Percentiles rank a stretch among this genome's conserved stretches.
These are phyloP conservation scores for Albifimbria verrucaria DNA, from an alignment of 2,329 filamentous ascomycete species.

Conservation along the genomic window DNA sequence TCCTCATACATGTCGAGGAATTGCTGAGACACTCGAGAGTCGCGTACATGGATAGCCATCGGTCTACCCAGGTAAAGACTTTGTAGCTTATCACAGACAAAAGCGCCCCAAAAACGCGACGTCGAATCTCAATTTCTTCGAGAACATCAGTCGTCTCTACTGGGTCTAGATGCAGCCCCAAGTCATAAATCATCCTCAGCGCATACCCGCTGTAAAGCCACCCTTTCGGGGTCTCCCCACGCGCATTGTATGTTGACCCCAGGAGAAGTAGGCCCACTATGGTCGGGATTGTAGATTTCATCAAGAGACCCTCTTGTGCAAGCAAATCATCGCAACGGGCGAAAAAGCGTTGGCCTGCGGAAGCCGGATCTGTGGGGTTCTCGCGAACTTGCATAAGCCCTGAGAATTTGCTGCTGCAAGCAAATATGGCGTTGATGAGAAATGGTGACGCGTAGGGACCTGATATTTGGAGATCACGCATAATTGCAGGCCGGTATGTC, in stretches of 20 bases:
- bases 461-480: constrained; percentile 28
- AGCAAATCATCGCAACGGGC: constrained; percentile 20
- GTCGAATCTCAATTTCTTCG: constrained; percentile 24
- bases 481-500: constrained; percentile 34
- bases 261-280: constrained; percentile 21
- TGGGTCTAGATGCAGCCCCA: constrained; percentile 33
- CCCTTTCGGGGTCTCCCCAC: constrained; percentile 24
- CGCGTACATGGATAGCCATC: constrained; percentile 15
- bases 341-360: constrained; percentile 19
- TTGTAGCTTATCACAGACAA: constrained; percentile 26
- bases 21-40: constrained; percentile 16
- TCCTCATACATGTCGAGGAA: constrained; percentile 22
- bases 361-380: constrained; percentile 12
- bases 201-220: constrained; percentile 39
- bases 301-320: constrained; percentile 10
- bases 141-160: constrained; percentile 15
- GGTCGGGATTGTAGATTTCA: constrained; percentile 19
- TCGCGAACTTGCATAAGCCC: constrained; percentile 16
- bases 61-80: constrained; percentile 26
- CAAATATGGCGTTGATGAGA: constrained; percentile 33
- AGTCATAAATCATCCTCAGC: constrained; percentile 36
- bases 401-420: constrained; percentile 23
- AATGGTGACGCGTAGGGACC: constrained; percentile 34
- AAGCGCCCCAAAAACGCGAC: constrained; percentile 30
- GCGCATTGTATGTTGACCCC: constrained; percentile 20